Evolutionary conservation across 768 basidiomycete genomes (phyloP).

Genomic region (Tulasnella sp.): DNA sequence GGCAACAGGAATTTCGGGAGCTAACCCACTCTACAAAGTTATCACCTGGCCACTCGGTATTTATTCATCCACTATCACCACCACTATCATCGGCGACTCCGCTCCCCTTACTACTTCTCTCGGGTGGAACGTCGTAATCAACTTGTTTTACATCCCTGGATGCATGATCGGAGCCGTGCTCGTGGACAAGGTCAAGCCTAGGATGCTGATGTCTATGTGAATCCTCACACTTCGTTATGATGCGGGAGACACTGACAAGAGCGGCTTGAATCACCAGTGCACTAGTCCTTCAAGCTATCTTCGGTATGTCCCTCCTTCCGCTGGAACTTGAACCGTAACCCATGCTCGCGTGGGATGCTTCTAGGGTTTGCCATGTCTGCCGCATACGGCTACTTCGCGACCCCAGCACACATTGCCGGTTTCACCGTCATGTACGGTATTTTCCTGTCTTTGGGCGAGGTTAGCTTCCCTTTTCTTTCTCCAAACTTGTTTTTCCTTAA

Average conservation of each 20-base stretch:
- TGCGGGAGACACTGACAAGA: too few relatives aligned
- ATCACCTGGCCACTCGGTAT: conserved; percentile 65
- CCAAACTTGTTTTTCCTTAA: neutral
- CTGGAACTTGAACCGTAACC: neutral
- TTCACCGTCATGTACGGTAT: conserved; percentile 72
- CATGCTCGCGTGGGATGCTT: neutral
- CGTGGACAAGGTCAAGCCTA: conserved; percentile 68
- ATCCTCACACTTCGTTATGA: too few relatives aligned
- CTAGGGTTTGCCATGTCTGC: conserved; percentile 85
- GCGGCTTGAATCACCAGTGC: neutral
- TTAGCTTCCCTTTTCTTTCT: too few relatives aligned
- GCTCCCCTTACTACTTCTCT: conserved; percentile 53
- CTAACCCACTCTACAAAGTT: conserved; percentile 30
- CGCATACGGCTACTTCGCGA: conserved; percentile 42
- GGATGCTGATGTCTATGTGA: conserved; percentile 54
- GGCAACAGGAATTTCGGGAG: too few relatives aligned
- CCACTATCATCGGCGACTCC: conserved; percentile 50
- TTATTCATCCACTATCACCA: conserved; percentile 68
- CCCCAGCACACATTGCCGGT: conserved; percentile 26
- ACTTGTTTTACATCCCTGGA: conserved; percentile 65
- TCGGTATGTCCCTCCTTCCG: conserved; percentile 4
- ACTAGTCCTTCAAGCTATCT: conserved; percentile 28
- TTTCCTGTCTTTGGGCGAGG: conserved; percentile 81
- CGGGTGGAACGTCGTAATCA: conserved; percentile 81
- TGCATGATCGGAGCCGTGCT: conserved; percentile 55